Base-by-base conservation (phyloP, 306 rosid species). In the Phaseolus lunatus region DNA sequence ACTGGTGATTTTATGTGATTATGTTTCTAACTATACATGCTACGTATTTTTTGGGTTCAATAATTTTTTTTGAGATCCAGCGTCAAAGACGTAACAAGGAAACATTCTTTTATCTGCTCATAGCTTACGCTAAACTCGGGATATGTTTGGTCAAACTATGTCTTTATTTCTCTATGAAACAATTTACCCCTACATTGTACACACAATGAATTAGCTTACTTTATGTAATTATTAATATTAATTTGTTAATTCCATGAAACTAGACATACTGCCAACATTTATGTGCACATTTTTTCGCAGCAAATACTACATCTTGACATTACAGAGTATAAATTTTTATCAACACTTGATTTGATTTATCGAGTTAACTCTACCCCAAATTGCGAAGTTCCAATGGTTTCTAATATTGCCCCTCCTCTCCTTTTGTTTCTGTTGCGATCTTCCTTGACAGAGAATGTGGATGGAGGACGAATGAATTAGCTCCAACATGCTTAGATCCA, bases 381-480 rank as follows among this genome's bases (percentile, higher is more conserved):
- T 63, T 70, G 59, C n/a, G 27, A 15, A 59, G 50, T 73, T 83
- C 56, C 9, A 49, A 35, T 27, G 68, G 29, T 59, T 80, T 15
- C 73, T 47, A 53, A 59, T 39, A 48, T 65, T 67, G 41, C 64
- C 43, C 65, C 29, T 76, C 13, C 41, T 9, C 3, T 24, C 18
- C 39, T 47, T 62, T 56, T 76, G n/a, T 70, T 73, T 59, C 20
- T 37, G 52, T 54, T 80, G 66, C 49, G 52, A 57, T 66, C 78
- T 53, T 49, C 65, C 61, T 58, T 83, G 75, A 73, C 91, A 92
- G 97, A 85, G 99, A 89, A 74, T 90, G 89, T 81, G 97, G 99
- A 67, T 95, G 99, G 99, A 83, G 84, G 81, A 78, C 86, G 31
- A 81, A n/a, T 72, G 96, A 87, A 47, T 75, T 90, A 70, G 71